Evolutionary conservation across 2,329 filamentous ascomycete genomes (phyloP), one percentile per base, ranked within the genome.

Genomic region (Aspergillus unguis): DNA sequence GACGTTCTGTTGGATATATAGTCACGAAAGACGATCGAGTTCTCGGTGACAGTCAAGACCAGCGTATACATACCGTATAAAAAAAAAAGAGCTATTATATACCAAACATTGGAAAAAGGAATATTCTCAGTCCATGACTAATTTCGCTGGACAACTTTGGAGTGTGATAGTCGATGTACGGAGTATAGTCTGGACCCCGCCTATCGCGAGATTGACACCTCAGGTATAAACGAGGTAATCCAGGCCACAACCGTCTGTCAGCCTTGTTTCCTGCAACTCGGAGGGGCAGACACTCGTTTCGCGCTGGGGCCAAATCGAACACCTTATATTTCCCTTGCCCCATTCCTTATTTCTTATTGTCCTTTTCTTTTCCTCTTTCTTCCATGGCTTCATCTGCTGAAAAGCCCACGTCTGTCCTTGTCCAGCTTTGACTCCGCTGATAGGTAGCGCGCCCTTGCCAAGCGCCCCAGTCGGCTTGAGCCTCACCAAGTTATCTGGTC

Each of bases 381-480:
- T 11, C 37, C 7, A 4, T 37, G 10, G 5, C 5, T 36, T 17
- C 5, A 28, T 40, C n/a, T 38, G 35, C 35, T 40, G 17, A 17
- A 17, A 17, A 17, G 17, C 17, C 17, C 17, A 17, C 17, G 11
- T n/a, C 9, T 23, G 23, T 35, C 42, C 4, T 11, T 25, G 11
- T 9, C 4, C 5, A 23, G 8, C 44, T n/a, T n/a, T 36, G 6
- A 2, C n/a, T 25, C 28, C 31, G 11, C 11, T 38, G n/a, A 23
- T 23, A 49, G 17, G 17, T 44, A 43, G 38, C n/a, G 47, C 25
- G 10, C 31, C 33, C n/a, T n/a, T 29, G 48, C 56, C 50, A 53
- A 55, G 42, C 51, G 50, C 38, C 56, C 53, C 42, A 46, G 53
- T 58, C 36, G 50, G 44, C 31, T 44, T 52, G 33, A 41, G 25